Evolutionary conservation across 306 rosid genomes (phyloP).

Genomic region (Macrotyloma uniflorum): DNA sequence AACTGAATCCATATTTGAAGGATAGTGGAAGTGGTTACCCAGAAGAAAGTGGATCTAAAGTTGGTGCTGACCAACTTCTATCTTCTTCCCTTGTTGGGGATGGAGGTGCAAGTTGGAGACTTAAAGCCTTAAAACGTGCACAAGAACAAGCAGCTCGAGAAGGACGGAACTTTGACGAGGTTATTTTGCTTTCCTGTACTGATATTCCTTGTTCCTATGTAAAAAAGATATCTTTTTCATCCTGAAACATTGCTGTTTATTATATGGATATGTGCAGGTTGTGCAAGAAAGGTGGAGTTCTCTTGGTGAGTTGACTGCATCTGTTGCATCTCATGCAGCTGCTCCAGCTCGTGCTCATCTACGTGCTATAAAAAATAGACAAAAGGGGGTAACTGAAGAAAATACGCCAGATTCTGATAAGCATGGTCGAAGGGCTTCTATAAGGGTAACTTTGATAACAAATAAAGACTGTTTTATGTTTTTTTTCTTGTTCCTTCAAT

Average conservation of each 20-base stretch:
- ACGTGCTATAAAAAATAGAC: slow-evolving; percentile 73
- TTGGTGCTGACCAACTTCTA: slow-evolving; percentile 49
- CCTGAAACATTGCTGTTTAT: not conserved
- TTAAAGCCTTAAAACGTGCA: slow-evolving; percentile 94
- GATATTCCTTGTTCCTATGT: slow-evolving; percentile 18
- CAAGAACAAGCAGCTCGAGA: slow-evolving; percentile 90
- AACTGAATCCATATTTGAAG: slow-evolving; percentile 85
- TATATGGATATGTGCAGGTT: slow-evolving; percentile 56
- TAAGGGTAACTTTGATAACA: slow-evolving; percentile 62
- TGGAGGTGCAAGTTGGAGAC: slow-evolving; percentile 98
- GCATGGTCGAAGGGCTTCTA: slow-evolving; percentile 45
- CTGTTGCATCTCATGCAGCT: slow-evolving; percentile 68
- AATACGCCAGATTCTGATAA: slow-evolving; percentile 43
- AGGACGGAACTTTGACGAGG: slow-evolving; percentile 68
- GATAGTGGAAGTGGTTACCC: slow-evolving; percentile 85
- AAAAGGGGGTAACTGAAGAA: slow-evolving; percentile 61
- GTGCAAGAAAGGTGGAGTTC: slow-evolving; percentile 90
- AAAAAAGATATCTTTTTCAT: not conserved
- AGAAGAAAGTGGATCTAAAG: slow-evolving; percentile 58
- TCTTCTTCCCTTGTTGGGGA: slow-evolving; percentile 87
- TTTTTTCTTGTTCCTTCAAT: not conserved
- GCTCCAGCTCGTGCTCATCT: slow-evolving; percentile 94
- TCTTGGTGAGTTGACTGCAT: slow-evolving; percentile 73
- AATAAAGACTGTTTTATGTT: slow-evolving; percentile 10
- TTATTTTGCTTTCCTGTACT: slow-evolving; percentile 38